These are phyloP conservation scores for Euphrasia confusa DNA, from an alignment of 257 asterid species.

Conservation along the genomic window DNA sequence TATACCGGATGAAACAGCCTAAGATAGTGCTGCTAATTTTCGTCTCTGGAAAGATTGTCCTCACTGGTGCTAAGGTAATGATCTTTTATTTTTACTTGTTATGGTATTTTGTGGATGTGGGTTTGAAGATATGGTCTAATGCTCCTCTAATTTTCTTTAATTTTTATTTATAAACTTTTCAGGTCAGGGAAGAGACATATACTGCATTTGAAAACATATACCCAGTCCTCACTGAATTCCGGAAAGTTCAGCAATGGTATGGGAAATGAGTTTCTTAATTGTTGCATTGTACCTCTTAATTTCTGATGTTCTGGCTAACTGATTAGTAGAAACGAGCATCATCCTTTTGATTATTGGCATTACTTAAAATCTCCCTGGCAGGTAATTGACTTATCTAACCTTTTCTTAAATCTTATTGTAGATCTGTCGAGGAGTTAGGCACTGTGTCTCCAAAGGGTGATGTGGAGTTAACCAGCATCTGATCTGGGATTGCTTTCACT, in stretches of 20 bases:
- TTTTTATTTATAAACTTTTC: constrained; percentile 19
- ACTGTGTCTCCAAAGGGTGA: not conserved
- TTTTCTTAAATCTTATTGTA: constrained; percentile 2
- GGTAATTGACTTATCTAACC: not conserved
- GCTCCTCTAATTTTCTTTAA: not conserved
- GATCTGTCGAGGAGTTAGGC: constrained; percentile 15
- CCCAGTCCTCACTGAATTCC: constrained; percentile 83
- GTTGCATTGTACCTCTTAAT: not conserved
- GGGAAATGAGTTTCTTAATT: constrained; percentile 15
- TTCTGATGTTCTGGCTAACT: not conserved
- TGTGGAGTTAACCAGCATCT: not conserved
- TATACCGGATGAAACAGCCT: constrained; percentile 40
- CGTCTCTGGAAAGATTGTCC: constrained; percentile 40
- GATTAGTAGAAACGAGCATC: not conserved
- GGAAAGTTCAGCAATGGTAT: constrained; percentile 95
- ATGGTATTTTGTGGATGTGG: not conserved
- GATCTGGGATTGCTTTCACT: constrained; percentile 8
- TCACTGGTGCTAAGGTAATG: constrained; percentile 40
- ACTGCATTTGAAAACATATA: constrained; percentile 88
- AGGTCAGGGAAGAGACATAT: constrained; percentile 94
- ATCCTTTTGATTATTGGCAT: not conserved
- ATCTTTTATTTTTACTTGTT: not conserved
- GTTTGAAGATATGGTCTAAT: not conserved
- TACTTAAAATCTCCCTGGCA: not conserved
- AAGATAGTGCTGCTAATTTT: constrained; percentile 40